phyloP scores from a whole-genome alignment of 169 alveolate species.

The Blepharisma undulans region DNA sequence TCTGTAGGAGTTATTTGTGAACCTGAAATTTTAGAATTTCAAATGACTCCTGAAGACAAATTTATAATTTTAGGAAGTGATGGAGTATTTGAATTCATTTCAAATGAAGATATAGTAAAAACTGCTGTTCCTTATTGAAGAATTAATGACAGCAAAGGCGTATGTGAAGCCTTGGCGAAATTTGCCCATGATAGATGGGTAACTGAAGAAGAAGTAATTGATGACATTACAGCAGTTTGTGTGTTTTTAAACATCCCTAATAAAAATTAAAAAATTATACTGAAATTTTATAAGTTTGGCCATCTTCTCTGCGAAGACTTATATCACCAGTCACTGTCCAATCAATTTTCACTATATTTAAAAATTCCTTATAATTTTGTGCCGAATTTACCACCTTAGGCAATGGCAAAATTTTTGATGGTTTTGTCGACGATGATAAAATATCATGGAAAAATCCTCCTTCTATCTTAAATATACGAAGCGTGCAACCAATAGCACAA shows the following conservation, averaged over 20 bases:
- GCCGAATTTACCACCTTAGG: background rate
- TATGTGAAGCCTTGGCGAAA: slow-evolving; percentile 60
- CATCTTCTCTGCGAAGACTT: background rate
- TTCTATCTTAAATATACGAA: background rate
- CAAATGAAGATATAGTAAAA: slow-evolving; percentile 57
- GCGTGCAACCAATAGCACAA: background rate
- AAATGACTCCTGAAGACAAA: slow-evolving; percentile 53
- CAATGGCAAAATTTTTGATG: background rate
- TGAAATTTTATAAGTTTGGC: background rate
- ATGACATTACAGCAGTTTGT: slow-evolving; percentile 85
- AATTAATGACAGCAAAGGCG: slow-evolving; percentile 63
- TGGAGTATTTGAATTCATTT: slow-evolving; percentile 70
- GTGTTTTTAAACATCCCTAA: slow-evolving; percentile 59
- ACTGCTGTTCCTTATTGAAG: slow-evolving; percentile 61
- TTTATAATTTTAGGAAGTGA: slow-evolving; percentile 68
- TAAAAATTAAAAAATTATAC: background rate
- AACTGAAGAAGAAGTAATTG: slow-evolving; percentile 78
- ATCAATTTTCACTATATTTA: background rate
- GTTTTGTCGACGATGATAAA: background rate
- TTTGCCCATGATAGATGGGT: slow-evolving; percentile 65
- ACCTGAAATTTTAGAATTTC: slow-evolving; percentile 72
- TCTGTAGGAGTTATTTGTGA: slow-evolving; percentile 73
- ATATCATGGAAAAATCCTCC: background rate
- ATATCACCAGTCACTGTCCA: background rate
- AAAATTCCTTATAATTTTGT: slow-evolving; percentile 3